Evolutionary conservation across 257 asterid species (phyloP), one percentile per base, ranked within the genome.

Genomic region (Nicotiana tomentosiformis): DNA sequence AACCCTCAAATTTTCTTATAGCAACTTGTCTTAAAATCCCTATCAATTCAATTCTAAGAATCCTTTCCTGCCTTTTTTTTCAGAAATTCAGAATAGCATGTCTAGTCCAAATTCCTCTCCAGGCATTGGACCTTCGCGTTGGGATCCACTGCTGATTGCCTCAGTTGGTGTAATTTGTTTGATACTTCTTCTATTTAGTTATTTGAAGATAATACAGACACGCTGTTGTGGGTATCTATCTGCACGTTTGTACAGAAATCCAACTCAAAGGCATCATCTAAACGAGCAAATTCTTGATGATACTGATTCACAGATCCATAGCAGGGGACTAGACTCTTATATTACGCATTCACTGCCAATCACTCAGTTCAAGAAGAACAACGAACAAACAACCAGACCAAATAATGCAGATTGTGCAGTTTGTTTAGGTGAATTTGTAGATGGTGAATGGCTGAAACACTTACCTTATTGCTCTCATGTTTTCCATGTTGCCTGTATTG

Each of bases 361-460:
- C 10, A 82, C 89, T 49, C 94, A 89, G 87, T 88, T 94, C 87
- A 85, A 86, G 87, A 89, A 86, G 74, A 72, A 62, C 0, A 83
- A 82, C 5, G 86, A 81, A 7, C 82, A 33, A 26, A 88, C 81
- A 32, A 10, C 61, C 1, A 12, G 68, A 10, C 67, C 11, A 9
- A 46, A 29, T 15, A 81, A 33, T 23, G 72, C 81, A 10, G 93
- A 88, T 30, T 94, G 98, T 68, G 93, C 92, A 2, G 93, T 94
- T 55, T 94, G 98, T 86, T 89, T 94, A 77, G 91, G 93, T 18
- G 96, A 94, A 69, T 92, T 92, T 55, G 93, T 89, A 81, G 91
- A 88, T 4, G 94, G 88, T 12, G 95, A 92, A 29, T 91, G 95
- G 94, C 89, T 89, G 82, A 94, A 92, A 67, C 86, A 84, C 72